Base-by-base conservation (phyloP, 2,329 filamentous ascomycete genomes). In the Alternaria sp. region DNA sequence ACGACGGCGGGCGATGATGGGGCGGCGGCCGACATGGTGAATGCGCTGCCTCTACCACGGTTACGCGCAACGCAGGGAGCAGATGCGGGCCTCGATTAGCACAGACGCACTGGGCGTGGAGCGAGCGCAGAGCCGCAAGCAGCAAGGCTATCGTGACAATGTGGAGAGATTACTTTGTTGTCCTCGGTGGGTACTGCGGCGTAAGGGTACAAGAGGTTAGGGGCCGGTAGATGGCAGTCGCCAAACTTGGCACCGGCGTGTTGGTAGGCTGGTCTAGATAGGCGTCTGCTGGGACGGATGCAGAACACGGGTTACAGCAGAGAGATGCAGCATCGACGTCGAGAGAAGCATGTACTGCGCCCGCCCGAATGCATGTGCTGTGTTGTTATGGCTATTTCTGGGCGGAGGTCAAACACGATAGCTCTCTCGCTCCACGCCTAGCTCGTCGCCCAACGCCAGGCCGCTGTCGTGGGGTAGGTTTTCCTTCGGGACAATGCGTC, bases 1-100 rank as follows among this genome's bases (percentile, higher is more conserved):
- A 77, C 77, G 43, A 78, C 81, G 51, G 84, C 80, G 49, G 84
- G 83, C 62, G 81, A 81, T 59, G 84, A 78, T 62, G 80, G 72
- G 55, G 75, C 73, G 45, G 77, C 70, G 49, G 78, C 71, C 59
- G 78, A 77, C 79, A 80, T 78, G 68, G 67, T 54, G 73, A 69
- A 65, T 71, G 69, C 61, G 65, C 59, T 40, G 36, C 36, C 36
- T 64, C 30, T 55, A 54, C 28, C 36, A 53, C 45, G 28, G 71
- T 55, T 57, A 30, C 56, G 54, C 57, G 45, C 30, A 28, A 36
- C 49, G 75, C 77, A 77, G 67, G 75, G 75, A 61, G 62, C 64
- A 66, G 68, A 60, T 57, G 66, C 62, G 61, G 67, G 67, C 59
- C 61, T 59, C 60, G 59, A 59, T 40, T 25, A 60, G 30, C 51